Conservation (phyloP, 225 moss, liverwort and hornwort genomes). For the Climacium dendroides region DNA sequence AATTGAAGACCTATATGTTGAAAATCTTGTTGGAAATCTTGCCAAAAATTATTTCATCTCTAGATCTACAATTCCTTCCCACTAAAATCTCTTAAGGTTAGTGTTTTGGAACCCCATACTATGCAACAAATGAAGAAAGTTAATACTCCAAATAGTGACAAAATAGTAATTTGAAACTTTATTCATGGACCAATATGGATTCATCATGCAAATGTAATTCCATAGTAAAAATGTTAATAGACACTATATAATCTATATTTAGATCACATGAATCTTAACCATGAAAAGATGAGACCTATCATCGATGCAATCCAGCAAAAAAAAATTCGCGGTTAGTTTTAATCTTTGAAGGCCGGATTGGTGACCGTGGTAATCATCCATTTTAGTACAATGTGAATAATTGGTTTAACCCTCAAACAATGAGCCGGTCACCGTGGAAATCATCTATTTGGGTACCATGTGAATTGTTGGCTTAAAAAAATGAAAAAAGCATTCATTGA, state of each 20-base stretch:
- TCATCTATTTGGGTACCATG: too few relatives aligned
- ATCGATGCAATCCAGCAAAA: accelerated
- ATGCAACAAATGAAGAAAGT: not conserved
- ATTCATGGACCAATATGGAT: not conserved
- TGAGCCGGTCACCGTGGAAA: too few relatives aligned
- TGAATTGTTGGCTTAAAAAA: too few relatives aligned
- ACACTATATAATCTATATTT: not conserved
- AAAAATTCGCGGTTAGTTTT: too few relatives aligned
- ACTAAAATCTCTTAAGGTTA: not conserved
- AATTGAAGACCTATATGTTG: not conserved
- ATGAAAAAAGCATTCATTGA: too few relatives aligned
- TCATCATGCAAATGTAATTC: not conserved
- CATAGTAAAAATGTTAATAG: accelerated
- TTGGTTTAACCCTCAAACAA: too few relatives aligned
- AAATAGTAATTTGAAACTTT: not conserved
- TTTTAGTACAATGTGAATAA: too few relatives aligned
- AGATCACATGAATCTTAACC: not conserved
- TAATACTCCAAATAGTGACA: not conserved
- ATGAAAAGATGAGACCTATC: accelerated
- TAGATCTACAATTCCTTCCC: accelerated
- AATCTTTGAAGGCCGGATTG: too few relatives aligned
- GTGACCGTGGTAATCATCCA: too few relatives aligned
- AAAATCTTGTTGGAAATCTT: not conserved
- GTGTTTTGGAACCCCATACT: too few relatives aligned
- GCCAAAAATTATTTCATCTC: not conserved